A percentile compares a stretch with the other conserved stretches of the same genome.
Conservation (phyloP, 139 green algal genomes). For the Limnomonas spitsbergensis region DNA sequence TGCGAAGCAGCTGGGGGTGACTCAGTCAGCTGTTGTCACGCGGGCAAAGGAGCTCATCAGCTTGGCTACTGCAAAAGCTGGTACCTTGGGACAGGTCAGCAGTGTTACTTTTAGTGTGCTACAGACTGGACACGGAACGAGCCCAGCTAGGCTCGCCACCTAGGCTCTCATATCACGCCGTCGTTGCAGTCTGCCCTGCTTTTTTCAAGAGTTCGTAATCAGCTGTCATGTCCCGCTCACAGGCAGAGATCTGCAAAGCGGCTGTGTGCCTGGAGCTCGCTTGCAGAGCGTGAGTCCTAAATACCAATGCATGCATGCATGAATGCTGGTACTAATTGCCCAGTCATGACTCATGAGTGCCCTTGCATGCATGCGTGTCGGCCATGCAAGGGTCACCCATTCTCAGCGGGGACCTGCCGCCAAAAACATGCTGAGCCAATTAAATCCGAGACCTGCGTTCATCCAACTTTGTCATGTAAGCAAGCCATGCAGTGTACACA, state of each 20-base stretch:
- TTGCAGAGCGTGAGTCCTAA: conserved; percentile 1
- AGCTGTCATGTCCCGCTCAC: neutral
- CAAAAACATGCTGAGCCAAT: too few relatives aligned
- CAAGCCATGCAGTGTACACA: too few relatives aligned
- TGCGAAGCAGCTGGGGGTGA: conserved; percentile 10
- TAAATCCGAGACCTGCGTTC: too few relatives aligned
- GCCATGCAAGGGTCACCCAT: too few relatives aligned
- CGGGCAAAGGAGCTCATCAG: conserved; percentile 4
- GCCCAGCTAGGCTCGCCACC: too few relatives aligned
- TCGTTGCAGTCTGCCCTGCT: too few relatives aligned
- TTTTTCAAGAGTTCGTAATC: too few relatives aligned
- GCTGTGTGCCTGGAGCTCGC: conserved; percentile 17
- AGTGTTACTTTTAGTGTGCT: neutral
- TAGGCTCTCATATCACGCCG: too few relatives aligned
- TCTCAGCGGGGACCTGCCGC: too few relatives aligned
- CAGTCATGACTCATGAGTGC: neutral
- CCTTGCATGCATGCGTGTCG: neutral
- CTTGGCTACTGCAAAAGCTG: neutral
- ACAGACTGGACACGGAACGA: too few relatives aligned
- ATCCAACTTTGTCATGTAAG: too few relatives aligned
- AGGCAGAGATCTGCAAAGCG: conserved; percentile 16
- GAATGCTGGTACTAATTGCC: neutral
- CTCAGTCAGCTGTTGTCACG: neutral
- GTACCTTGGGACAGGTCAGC: conserved; percentile 9
- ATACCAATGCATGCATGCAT: neutral